Conservation (phyloP, 495 filamentous ascomycete species). For the Terfezia claveryi region DNA sequence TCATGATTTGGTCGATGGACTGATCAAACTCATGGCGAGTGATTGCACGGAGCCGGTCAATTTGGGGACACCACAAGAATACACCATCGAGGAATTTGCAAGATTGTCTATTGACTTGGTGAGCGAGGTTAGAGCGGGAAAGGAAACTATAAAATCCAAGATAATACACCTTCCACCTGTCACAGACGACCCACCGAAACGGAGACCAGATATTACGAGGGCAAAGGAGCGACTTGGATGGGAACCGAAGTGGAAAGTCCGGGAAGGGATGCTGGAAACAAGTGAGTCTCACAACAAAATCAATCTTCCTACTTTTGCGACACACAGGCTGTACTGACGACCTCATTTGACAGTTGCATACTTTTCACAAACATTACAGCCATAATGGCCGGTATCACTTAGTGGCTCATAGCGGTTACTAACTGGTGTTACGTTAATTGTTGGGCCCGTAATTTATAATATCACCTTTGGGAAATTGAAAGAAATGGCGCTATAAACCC, state of each 20-base stretch:
- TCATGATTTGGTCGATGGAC: slow-evolving; percentile 14
- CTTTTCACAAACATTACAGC: too few relatives aligned
- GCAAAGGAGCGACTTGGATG: slow-evolving; percentile 14
- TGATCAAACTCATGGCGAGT: slow-evolving; percentile 15
- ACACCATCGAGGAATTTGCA: slow-evolving; percentile 15
- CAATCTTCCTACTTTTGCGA: too few relatives aligned
- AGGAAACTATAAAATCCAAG: neutral
- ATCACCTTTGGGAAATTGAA: too few relatives aligned
- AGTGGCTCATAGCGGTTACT: too few relatives aligned
- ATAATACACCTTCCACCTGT: slow-evolving; percentile 12
- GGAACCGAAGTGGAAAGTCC: slow-evolving; percentile 9
- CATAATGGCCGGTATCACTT: too few relatives aligned
- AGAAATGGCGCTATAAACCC: too few relatives aligned
- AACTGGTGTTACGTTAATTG: too few relatives aligned
- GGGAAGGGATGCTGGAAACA: slow-evolving; percentile 16
- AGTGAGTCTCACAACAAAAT: neutral
- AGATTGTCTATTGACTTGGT: slow-evolving; percentile 13
- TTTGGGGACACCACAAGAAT: slow-evolving; percentile 18
- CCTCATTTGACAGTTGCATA: too few relatives aligned
- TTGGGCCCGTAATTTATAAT: too few relatives aligned
- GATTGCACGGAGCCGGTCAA: slow-evolving; percentile 17
- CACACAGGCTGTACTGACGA: too few relatives aligned
- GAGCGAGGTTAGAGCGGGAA: slow-evolving; percentile 2
- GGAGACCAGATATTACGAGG: slow-evolving; percentile 16
- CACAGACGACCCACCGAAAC: slow-evolving; percentile 15